Evolutionary conservation across 257 asterid species (phyloP).

Genomic region (Linaria vulgaris): DNA sequence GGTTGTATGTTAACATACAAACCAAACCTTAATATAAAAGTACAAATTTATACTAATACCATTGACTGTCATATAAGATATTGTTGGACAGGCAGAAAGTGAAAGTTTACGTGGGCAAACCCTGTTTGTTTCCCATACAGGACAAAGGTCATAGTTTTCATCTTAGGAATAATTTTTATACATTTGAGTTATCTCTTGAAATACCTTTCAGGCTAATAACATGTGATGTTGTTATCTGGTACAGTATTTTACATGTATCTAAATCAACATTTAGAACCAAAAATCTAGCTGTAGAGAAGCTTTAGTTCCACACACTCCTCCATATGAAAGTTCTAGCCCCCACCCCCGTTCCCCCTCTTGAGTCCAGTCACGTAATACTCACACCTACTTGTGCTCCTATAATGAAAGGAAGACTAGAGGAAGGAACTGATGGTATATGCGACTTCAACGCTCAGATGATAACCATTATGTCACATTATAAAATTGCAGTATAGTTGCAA

Average conservation of each 20-base stretch:
- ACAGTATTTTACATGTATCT: background rate
- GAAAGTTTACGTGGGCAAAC: no score
- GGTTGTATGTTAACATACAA: no score
- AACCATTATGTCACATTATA: slow-evolving; percentile 2
- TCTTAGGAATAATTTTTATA: background rate
- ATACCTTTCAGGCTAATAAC: background rate
- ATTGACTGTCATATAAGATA: no score
- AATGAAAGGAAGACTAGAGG: background rate
- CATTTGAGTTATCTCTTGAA: background rate
- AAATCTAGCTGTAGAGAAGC: background rate
- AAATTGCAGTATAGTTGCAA: background rate
- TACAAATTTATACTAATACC: no score
- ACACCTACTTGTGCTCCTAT: background rate
- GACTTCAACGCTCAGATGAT: background rate
- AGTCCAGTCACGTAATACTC: no score
- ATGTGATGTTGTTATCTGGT: background rate
- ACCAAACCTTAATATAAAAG: no score
- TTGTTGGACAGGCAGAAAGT: no score
- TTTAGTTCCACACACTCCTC: background rate
- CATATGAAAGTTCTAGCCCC: no score
- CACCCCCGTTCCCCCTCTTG: no score
- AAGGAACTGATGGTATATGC: background rate
- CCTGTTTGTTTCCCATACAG: no score
- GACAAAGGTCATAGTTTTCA: background rate
- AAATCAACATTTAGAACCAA: background rate